Percentiles rank a stretch among this genome's conserved stretches.
phyloP scores from a whole-genome alignment of 129 eudicot species.

The Pseudognaphalium luteoalbum region DNA sequence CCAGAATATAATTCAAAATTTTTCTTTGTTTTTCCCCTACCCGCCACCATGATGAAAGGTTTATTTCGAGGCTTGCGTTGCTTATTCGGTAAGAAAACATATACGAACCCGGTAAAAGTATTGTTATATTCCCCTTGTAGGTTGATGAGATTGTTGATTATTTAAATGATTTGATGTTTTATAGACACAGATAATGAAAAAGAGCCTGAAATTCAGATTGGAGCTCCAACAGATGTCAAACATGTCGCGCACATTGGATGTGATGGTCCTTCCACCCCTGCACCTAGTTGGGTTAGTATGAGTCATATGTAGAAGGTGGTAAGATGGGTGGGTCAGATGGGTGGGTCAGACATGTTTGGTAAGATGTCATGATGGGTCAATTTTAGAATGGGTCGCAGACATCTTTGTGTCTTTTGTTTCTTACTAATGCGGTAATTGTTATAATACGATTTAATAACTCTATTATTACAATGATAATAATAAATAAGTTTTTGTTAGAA shows the following conservation, averaged over 20 bases:
- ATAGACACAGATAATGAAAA: conserved; percentile 46
- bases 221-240: conserved; percentile 71
- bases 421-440: too few relatives aligned
- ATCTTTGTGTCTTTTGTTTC: not conserved
- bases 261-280: conserved; percentile 56
- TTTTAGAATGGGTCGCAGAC: not conserved
- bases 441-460: too few relatives aligned
- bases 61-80: conserved; percentile 47
- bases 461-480: too few relatives aligned
- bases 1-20: conserved; percentile 21
- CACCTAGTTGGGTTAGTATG: conserved; percentile 67
- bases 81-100: conserved; percentile 31
- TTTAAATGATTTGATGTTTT: conserved; percentile 13
- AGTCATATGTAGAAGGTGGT: conserved; percentile 5
- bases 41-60: conserved; percentile 44
- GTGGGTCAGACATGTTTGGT: not conserved
- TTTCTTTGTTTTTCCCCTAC: conserved; percentile 26
- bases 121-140: too few relatives aligned
- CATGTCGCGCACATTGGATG: conserved; percentile 77
- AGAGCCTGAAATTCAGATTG: conserved; percentile 63
- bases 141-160: not conserved
- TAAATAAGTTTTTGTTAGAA: too few relatives aligned
- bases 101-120: too few relatives aligned
- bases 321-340: not conserved
- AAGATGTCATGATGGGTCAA: not conserved